Conservation (phyloP, 176 grass and related monocot species). For the Panicum miliaceum region DNA sequence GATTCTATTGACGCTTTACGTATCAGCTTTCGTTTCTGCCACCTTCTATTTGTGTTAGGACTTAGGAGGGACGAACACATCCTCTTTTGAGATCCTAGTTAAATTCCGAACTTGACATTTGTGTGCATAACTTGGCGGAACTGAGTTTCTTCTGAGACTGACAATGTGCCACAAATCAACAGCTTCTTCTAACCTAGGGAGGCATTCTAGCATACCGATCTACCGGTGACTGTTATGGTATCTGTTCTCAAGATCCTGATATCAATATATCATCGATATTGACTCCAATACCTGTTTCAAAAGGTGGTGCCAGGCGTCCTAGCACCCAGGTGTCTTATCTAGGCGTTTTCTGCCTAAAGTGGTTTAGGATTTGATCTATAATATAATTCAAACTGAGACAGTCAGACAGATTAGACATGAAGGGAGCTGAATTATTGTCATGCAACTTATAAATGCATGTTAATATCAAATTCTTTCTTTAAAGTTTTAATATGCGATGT, state of each 20-base stretch:
- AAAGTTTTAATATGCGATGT: not conserved
- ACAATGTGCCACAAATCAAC: slow-evolving; percentile 9
- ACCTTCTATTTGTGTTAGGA: slow-evolving; percentile 21
- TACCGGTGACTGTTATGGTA: not conserved
- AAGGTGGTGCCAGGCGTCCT: not conserved
- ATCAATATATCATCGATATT: slow-evolving; percentile 25
- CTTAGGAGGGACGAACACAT: not conserved
- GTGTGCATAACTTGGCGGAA: slow-evolving; percentile 24
- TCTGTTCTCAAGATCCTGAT: slow-evolving; percentile 3
- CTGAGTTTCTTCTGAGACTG: not conserved
- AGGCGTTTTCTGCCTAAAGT: not conserved
- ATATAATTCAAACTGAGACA: not conserved
- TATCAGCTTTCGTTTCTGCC: slow-evolving; percentile 11
- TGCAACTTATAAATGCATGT: not conserved
- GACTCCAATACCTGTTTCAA: not conserved
- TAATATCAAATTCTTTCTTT: not conserved
- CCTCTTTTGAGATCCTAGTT: slow-evolving; percentile 25
- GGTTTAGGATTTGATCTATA: not conserved
- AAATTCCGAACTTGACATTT: slow-evolving; percentile 12
- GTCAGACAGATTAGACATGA: not conserved
- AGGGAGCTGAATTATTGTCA: not conserved
- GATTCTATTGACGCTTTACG: not conserved
- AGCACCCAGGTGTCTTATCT: not conserved
- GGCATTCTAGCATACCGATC: not conserved
- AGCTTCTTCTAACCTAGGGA: slow-evolving; percentile 21